A percentile compares a stretch with the other conserved stretches of the same genome.
These are phyloP conservation scores for Starmera amethionina DNA, from an alignment of 805 yeast genomes.

Conservation along the genomic window DNA sequence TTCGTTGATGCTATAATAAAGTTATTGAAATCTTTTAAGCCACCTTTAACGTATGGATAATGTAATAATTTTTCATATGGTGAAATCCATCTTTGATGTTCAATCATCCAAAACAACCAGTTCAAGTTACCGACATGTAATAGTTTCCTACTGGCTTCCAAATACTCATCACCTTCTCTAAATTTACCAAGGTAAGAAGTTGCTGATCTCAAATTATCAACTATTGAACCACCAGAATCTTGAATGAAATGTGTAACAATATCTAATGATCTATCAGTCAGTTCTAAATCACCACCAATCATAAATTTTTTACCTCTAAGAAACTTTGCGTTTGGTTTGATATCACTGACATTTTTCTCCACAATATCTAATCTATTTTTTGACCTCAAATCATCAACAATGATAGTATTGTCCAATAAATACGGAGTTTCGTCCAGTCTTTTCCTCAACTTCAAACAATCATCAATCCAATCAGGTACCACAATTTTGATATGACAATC, in stretches of 20 bases:
- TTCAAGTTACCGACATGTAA: constrained; percentile 52
- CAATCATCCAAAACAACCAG: constrained; percentile 69
- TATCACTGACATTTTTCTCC: constrained; percentile 3
- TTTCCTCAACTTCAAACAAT: constrained; percentile 45
- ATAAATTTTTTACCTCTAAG: constrained; percentile 38
- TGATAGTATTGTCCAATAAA: constrained; percentile 25
- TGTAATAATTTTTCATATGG: constrained; percentile 54
- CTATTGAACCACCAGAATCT: constrained; percentile 45
- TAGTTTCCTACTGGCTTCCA: constrained; percentile 29
- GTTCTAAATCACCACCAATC: constrained; percentile 43
- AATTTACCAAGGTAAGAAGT: constrained; percentile 53
- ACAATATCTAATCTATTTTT: constrained; percentile 7
- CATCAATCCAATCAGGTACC: constrained; percentile 72
- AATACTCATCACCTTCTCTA: constrained; percentile 48
- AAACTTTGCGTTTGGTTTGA: constrained; percentile 15
- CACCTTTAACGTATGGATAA: constrained; percentile 47
- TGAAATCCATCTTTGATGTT: constrained; percentile 40
- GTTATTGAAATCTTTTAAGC: constrained; percentile 44
- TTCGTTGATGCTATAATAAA: constrained; percentile 61
- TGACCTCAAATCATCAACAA: constrained; percentile 2
- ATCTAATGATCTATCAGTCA: constrained; percentile 33
- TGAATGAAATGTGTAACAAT: constrained; percentile 36
- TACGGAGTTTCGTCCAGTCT: constrained; percentile 46
- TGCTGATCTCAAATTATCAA: constrained; percentile 18
- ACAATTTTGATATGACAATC: constrained; percentile 46